Base-by-base conservation (phyloP, 1,284 basidiomycete genomes). In the Phellopilus nigrolimitatus region DNA sequence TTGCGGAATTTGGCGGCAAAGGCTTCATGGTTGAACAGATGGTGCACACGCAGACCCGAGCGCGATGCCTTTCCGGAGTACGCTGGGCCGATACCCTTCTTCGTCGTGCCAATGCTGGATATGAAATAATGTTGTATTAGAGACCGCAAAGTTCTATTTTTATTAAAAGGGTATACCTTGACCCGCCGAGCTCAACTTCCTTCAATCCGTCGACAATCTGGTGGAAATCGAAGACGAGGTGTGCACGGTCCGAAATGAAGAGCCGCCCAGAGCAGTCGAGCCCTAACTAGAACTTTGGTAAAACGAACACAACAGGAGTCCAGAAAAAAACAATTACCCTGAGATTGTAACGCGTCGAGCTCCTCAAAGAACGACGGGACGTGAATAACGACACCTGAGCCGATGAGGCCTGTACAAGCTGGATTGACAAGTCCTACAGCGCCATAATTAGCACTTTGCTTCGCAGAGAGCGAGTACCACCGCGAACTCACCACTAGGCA, bases 171-270 rank as follows among this genome's bases (percentile, higher is more conserved):
- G 17, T 10, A 31, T 62, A 86, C 82, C 87, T 90, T 3, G 83
- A 87, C 15, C 91, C 91, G 30, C 97, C 97, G 12, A 98, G 81
- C 69, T 99, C 95, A 42, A 95, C 91, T 69, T 99, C 95, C 69
- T 99, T 99, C 62, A 99, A 73, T 13, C 97, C 97, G 64, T 99
- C 97, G 36, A 99, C 97, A 62, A 98, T 97, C 73, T 99, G 95
- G 71, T 99, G 95, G 70, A 99, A 99, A 69, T 98, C 95, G 64
- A 98, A 94, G 41, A 99, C 95, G 57, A 99, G 84, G 60, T 97
- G 93, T 2, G 95, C 93, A 57, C 95, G 87, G 71, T 98, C 94
- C 19, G 95, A 98, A 60, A 99, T 75, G 68, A 97, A 90, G 19
- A 99, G 73, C 37, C 97, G 84, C 56, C 81, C 79, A 9, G 83